These are phyloP conservation scores for Hordeum marinum DNA, from an alignment of 176 grass and related monocot species.

Conservation along the genomic window DNA sequence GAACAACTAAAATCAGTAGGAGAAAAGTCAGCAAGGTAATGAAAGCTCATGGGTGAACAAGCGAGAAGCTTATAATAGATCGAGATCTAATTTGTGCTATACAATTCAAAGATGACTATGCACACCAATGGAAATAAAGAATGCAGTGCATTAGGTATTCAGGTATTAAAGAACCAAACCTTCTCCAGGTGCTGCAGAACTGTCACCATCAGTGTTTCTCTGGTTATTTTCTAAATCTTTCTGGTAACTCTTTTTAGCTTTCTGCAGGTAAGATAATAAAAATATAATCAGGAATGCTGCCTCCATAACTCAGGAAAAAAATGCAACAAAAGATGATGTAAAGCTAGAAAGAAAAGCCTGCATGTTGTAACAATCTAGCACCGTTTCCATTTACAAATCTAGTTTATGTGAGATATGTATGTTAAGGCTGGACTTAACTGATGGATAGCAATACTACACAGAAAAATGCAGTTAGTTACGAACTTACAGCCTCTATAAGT, in stretches of 20 bases:
- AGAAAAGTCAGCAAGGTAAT: neutral
- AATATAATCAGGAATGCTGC: neutral
- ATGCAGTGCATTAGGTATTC: neutral
- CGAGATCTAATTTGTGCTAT: neutral
- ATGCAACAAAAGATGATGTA: neutral
- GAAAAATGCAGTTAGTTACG: neutral
- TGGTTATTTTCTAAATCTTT: conserved; percentile 72
- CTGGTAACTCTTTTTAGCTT: conserved; percentile 89
- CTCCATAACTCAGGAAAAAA: neutral
- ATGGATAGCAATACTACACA: neutral
- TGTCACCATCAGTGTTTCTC: conserved; percentile 41
- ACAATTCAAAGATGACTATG: neutral
- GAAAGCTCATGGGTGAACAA: neutral
- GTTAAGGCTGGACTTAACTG: neutral
- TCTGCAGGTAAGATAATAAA: conserved; percentile 36
- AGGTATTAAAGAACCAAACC: conserved; percentile 45
- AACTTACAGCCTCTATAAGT: conserved; percentile 83
- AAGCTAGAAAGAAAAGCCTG: neutral
- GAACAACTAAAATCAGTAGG: neutral
- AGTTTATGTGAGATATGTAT: neutral
- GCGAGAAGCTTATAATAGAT: neutral
- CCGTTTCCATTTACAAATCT: neutral
- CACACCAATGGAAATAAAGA: neutral
- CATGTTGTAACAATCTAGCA: neutral
- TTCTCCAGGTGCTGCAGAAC: conserved; percentile 53